Conservation (phyloP, 208 protist species). For the Plasmodiophora brassicae region DNA sequence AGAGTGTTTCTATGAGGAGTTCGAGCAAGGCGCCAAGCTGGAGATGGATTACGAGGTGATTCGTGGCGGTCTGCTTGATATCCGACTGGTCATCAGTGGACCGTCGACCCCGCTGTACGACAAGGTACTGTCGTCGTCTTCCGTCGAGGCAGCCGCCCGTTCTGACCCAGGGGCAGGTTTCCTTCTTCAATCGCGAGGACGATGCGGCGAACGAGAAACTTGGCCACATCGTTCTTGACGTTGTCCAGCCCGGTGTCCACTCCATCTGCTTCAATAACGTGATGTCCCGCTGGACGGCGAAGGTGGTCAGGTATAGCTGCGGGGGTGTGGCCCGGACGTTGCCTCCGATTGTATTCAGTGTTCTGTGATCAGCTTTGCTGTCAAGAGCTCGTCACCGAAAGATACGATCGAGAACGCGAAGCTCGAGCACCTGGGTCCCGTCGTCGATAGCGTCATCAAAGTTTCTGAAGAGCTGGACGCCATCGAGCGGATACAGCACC, state of each 20-base stretch:
- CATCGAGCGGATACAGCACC: not conserved
- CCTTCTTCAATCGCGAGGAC: not conserved
- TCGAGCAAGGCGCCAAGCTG: not conserved
- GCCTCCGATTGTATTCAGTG: not conserved
- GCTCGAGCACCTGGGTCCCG: slow-evolving; percentile 6
- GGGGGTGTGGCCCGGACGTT: not conserved
- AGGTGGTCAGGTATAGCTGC: not conserved
- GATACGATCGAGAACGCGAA: not conserved
- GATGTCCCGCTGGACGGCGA: not conserved
- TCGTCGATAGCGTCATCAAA: slow-evolving; percentile 25
- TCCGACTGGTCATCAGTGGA: not conserved
- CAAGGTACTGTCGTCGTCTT: not conserved
- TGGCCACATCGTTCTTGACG: not conserved
- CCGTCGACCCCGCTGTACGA: not conserved
- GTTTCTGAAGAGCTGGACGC: slow-evolving; percentile 19
- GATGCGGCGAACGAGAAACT: not conserved
- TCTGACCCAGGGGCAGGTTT: not conserved
- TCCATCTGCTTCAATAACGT: not conserved
- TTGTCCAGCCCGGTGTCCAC: not conserved
- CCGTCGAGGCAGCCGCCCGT: not conserved
- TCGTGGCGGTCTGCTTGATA: not conserved
- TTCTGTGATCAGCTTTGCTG: not conserved
- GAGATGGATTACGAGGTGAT: not conserved
- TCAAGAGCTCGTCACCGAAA: not conserved
- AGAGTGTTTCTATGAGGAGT: not conserved